Evolutionary conservation across 2,329 filamentous ascomycete genomes (phyloP).

Genomic region (Rasamsonia emersonii): DNA sequence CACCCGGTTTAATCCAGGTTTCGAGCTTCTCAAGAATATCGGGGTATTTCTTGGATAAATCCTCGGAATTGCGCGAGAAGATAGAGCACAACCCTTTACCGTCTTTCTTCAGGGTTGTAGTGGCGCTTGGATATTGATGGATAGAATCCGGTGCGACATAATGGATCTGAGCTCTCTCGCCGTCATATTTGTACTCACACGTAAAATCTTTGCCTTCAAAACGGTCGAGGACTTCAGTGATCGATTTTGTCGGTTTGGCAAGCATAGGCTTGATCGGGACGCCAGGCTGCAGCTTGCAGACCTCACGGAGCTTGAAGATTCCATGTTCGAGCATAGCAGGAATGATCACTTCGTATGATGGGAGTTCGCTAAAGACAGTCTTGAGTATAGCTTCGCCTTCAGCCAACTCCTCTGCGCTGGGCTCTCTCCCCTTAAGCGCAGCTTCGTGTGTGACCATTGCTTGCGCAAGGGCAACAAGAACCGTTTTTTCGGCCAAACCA

Average conservation of each 20-base stretch:
- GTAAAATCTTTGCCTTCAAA: slow-evolving; percentile 95
- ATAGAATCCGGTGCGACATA: slow-evolving; percentile 78
- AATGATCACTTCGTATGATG: slow-evolving; percentile 90
- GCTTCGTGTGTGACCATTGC: slow-evolving; percentile 79
- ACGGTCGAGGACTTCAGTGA: slow-evolving; percentile 91
- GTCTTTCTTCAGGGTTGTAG: slow-evolving; percentile 56
- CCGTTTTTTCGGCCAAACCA: slow-evolving; percentile 83
- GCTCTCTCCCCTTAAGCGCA: slow-evolving; percentile 55
- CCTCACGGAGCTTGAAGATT: slow-evolving; percentile 69
- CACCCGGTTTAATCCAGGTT: slow-evolving; percentile 80
- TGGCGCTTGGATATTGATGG: slow-evolving; percentile 57
- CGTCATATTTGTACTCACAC: slow-evolving; percentile 98
- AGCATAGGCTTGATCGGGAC: slow-evolving; percentile 97
- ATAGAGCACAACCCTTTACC: slow-evolving; percentile 73
- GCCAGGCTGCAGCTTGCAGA: slow-evolving; percentile 86
- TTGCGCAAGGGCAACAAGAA: slow-evolving; percentile 82
- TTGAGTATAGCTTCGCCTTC: slow-evolving; percentile 82
- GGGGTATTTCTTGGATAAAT: slow-evolving; percentile 94
- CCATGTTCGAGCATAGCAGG: slow-evolving; percentile 82
- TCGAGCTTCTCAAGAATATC: slow-evolving; percentile 84
- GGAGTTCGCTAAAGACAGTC: slow-evolving; percentile 85
- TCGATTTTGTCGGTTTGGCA: slow-evolving; percentile 95
- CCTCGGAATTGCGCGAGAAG: slow-evolving; percentile 95
- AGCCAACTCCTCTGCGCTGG: slow-evolving; percentile 67
- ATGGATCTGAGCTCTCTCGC: slow-evolving; percentile 96